Evolutionary conservation across 164 flowering plant genomes (phyloP), one percentile per base, ranked within the genome.

Genomic region (Magnolia officinalis): DNA sequence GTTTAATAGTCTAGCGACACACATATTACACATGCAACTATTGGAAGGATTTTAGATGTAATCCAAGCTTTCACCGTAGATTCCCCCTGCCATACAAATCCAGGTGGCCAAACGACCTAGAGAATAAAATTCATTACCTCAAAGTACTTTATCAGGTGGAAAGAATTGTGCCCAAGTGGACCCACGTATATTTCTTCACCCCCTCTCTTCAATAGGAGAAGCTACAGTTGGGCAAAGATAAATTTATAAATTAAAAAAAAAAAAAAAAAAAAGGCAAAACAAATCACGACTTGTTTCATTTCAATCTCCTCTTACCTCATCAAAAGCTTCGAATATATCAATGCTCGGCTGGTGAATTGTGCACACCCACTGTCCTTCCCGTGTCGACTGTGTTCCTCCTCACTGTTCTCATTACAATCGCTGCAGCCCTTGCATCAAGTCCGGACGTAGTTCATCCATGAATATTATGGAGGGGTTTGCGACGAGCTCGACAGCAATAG

Each of bases 391-490:
- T 88, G 79, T 88, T 88, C 71, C 89, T 83, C 31, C 89, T 83
- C 31, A 88, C 88, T 0, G 90, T 80, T 77, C 90, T 83, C 90
- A 88, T 88, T 73, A 88, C 90, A 80, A 88, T 86, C n/a, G 90
- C 89, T n/a, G 90, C 89, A 8, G 90, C 90, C 76, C 90, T 82
- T 31, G 90, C 89, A 85, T 86, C 90, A 14, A 88, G 84, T 18
- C 90, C 90, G n/a, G 90, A 88, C n/a, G 90, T 88, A 67, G 90
- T 51, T 88, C 90, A 69, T 88, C 89, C 90, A 88, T 86, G 79
- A 88, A 88, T 50, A 86, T 85, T 11, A 88, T 85, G 5, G 90
- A 86, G 1, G 90, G 90, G 73, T 88, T 88, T 1, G 90, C 87
- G 8, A 88, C 89, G 1, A 88, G 86, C 77, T 88, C 89, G 20